phyloP scores from a whole-genome alignment of 495 filamentous ascomycete species.

The Amorphotheca resinae region DNA sequence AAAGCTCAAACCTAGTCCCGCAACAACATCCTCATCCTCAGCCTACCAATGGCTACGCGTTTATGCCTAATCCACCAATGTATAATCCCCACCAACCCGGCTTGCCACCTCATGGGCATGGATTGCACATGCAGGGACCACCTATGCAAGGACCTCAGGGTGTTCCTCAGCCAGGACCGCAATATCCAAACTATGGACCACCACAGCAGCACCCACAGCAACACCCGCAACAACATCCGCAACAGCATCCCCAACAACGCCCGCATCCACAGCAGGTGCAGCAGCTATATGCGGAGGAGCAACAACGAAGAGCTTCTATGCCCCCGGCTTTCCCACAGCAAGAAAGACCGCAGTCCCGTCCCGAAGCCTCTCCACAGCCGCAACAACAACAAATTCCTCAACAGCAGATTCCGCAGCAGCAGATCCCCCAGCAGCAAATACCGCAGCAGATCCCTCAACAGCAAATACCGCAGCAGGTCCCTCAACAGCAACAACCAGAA shows the following conservation, averaged over 20 bases:
- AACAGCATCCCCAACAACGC: conserved; percentile 56
- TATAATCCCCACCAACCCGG: conserved; percentile 60
- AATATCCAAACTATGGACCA: conserved; percentile 24
- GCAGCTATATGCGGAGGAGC: conserved; percentile 58
- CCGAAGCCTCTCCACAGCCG: conserved; percentile 23
- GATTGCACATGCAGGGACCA: conserved; percentile 32
- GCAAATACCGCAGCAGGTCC: conserved; percentile 35
- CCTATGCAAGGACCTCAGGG: conserved; percentile 24
- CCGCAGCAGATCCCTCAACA: conserved; percentile 28
- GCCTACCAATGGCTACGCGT: conserved; percentile 64
- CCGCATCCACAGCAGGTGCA: conserved; percentile 41
- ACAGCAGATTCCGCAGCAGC: conserved; percentile 10
- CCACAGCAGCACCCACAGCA: conserved; percentile 33
- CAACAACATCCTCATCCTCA: conserved; percentile 50
- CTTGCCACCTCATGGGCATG: conserved; percentile 29
- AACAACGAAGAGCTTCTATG: conserved; percentile 47
- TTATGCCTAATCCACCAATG: conserved; percentile 75
- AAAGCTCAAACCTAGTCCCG: conserved; percentile 62
- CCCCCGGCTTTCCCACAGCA: conserved; percentile 45
- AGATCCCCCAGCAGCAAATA: conserved; percentile 30
- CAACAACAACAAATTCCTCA: conserved; percentile 27
- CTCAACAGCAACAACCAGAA: conserved; percentile 32
- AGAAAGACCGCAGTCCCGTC: conserved; percentile 22
- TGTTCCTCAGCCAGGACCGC: conserved; percentile 20
- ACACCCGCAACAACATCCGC: conserved; percentile 49